Conservation (phyloP, 352 stramenopile genomes). For the Phytophthora sojae region DNA sequence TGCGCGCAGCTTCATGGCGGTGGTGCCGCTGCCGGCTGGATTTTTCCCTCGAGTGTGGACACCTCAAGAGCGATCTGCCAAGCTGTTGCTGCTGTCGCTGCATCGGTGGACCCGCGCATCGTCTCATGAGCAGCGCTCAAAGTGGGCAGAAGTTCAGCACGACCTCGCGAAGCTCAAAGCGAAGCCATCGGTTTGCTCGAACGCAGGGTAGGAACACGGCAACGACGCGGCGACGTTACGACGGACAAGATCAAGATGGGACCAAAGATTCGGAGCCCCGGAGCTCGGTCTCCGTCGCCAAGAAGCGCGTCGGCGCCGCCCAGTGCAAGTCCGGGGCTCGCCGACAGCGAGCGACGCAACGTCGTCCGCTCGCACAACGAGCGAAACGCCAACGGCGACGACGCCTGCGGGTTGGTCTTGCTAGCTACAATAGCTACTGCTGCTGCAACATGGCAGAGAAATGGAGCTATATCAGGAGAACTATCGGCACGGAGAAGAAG, state of each 20-base stretch:
- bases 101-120: not conserved
- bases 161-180: slow-evolving; percentile 20
- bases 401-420: no score
- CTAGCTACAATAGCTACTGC: not conserved
- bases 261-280: slow-evolving; percentile 25
- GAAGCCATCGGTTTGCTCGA: slow-evolving; percentile 26
- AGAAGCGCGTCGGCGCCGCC: slow-evolving; percentile 5
- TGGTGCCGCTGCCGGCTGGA: slow-evolving; percentile 7
- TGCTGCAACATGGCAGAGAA: no score
- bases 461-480: no score
- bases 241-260: slow-evolving; percentile 22
- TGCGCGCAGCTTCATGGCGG: not conserved
- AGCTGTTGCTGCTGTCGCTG: no score
- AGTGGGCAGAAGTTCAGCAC: not conserved
- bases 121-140: slow-evolving; percentile 22
- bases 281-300: not conserved
- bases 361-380: slow-evolving; percentile 21
- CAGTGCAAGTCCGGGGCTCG: slow-evolving; percentile 27
- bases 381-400: not conserved
- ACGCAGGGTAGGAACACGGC: slow-evolving; percentile 10
- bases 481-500: no score
- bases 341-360: not conserved
- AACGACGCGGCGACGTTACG: slow-evolving; percentile 2
- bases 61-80: not conserved
- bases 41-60: slow-evolving; percentile 17